phyloP scores from a whole-genome alignment of 139 green algal genomes.

The Closterium sp. region DNA sequence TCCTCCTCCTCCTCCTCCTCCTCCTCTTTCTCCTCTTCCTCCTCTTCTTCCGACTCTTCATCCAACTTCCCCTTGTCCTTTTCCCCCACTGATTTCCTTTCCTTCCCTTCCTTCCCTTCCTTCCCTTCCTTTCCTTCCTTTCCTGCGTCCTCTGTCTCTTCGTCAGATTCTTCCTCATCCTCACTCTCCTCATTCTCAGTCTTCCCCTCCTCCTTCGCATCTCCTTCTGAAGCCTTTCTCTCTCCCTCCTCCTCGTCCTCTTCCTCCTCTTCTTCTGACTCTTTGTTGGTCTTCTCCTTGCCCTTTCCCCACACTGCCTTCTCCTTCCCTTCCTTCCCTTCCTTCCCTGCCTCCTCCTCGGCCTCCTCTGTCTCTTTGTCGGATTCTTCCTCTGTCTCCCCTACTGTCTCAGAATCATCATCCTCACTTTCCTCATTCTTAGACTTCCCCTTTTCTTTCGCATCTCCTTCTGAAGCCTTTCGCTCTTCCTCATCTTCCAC shows the following conservation, averaged over 20 bases:
- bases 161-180: not conserved
- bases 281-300: no score
- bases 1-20: not conserved
- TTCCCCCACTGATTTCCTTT: not conserved
- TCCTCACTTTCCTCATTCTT: no score
- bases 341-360: no score
- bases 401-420: no score
- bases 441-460: not conserved
- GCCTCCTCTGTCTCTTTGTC: no score
- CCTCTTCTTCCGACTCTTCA: not conserved
- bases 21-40: not conserved
- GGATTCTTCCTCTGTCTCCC: no score
- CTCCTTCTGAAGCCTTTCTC: not conserved
- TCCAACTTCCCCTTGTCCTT: not conserved
- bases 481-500: not conserved
- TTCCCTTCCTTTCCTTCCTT: not conserved
- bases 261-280: not conserved
- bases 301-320: no score
- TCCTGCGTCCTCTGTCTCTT: not conserved
- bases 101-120: not conserved
- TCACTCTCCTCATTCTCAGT: not conserved
- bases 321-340: no score
- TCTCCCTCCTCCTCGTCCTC: not conserved
- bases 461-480: no score
- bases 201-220: not conserved